Evolutionary conservation across 2,329 filamentous ascomycete genomes (phyloP).

Genomic region (Penicillium sp.): DNA sequence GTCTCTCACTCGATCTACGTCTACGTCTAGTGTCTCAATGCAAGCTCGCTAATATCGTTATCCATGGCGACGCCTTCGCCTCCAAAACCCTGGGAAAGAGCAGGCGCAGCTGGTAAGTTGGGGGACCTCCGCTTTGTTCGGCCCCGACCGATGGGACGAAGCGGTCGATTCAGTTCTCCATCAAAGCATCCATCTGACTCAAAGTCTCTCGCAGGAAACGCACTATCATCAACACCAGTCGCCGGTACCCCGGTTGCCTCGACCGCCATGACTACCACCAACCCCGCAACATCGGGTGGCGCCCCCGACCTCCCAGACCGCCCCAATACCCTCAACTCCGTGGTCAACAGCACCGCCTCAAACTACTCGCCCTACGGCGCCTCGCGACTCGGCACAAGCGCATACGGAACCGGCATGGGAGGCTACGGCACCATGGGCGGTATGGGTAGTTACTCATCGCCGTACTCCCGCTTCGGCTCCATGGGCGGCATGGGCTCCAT

Average conservation of each 20-base stretch:
- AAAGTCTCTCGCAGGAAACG: slow-evolving; percentile 24
- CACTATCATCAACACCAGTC: slow-evolving; percentile 27
- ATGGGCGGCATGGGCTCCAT: slow-evolving; percentile 48
- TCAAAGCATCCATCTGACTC: slow-evolving; percentile 1
- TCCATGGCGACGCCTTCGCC: slow-evolving; percentile 70
- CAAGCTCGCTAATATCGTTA: slow-evolving; percentile 28
- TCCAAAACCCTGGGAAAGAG: slow-evolving; percentile 95
- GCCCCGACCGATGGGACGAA: neutral
- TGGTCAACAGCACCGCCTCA: slow-evolving; percentile 85
- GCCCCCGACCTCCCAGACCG: slow-evolving; percentile 76
- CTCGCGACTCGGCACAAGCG: slow-evolving; percentile 57
- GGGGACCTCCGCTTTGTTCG: neutral
- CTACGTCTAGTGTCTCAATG: slow-evolving; percentile 27
- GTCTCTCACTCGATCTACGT: slow-evolving; percentile 1
- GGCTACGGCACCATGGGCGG: slow-evolving; percentile 48
- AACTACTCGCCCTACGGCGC: slow-evolving; percentile 70
- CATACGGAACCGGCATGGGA: slow-evolving; percentile 48
- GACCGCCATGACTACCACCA: slow-evolving; percentile 41
- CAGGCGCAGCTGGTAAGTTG: slow-evolving; percentile 61
- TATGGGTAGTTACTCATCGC: slow-evolving; percentile 54
- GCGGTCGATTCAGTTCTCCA: neutral
- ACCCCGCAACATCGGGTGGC: slow-evolving; percentile 47
- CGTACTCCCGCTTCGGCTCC: slow-evolving; percentile 55
- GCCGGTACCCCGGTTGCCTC: slow-evolving; percentile 26
- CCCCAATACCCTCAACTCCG: slow-evolving; percentile 72